Conservation (phyloP, 352 stramenopile genomes). For the Phytophthora sp. region DNA sequence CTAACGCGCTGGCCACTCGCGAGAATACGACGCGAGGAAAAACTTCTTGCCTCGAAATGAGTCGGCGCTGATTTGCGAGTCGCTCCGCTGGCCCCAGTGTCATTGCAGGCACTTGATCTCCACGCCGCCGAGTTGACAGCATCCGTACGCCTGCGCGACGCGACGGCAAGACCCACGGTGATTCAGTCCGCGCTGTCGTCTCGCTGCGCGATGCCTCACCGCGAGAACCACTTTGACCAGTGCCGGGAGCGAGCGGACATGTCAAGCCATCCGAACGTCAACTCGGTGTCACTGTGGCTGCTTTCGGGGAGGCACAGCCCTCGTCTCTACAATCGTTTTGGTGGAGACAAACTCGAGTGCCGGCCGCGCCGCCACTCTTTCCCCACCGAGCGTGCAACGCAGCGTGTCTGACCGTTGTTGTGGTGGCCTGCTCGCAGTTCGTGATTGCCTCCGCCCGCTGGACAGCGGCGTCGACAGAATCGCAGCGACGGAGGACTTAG, state of each 20-base stretch:
- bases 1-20: neutral
- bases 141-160: neutral
- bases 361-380: slow-evolving; percentile 9
- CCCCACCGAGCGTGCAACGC: slow-evolving; percentile 1
- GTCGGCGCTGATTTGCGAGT: neutral
- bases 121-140: neutral
- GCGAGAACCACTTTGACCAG: slow-evolving; percentile 15
- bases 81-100: neutral
- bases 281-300: slow-evolving; percentile 21
- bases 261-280: slow-evolving; percentile 27
- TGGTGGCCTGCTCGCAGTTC: neutral
- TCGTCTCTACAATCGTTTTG: slow-evolving; percentile 26
- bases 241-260: neutral
- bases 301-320: slow-evolving; percentile 5
- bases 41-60: neutral
- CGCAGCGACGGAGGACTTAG: neutral
- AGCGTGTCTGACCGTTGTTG: neutral
- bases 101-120: slow-evolving; percentile 1
- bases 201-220: slow-evolving; percentile 5
- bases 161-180: slow-evolving; percentile 1
- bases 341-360: slow-evolving; percentile 15
- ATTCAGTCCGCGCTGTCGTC: neutral
- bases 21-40: neutral
- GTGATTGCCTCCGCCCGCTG: neutral
- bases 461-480: too few relatives aligned